Evolutionary conservation across 2,329 filamentous ascomycete species (phyloP).

Genomic region (Pseudogymnoascus sp.): DNA sequence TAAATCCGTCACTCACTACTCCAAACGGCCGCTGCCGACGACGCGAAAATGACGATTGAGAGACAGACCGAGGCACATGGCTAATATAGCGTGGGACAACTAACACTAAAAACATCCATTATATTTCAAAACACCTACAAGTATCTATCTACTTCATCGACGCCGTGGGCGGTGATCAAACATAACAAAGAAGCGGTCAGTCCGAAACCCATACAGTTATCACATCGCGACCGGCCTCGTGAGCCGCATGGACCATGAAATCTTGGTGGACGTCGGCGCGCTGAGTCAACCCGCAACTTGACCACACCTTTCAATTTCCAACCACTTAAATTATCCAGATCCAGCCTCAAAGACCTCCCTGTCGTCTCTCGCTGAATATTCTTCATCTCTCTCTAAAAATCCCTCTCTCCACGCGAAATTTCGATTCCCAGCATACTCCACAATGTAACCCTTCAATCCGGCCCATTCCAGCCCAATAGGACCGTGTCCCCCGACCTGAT

Average conservation of each 20-base stretch:
- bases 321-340: neutral
- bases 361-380: neutral
- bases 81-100: neutral
- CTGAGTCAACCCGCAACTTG: neutral
- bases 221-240: neutral
- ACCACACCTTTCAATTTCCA: neutral
- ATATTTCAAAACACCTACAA: neutral
- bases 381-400: neutral
- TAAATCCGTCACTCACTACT: neutral
- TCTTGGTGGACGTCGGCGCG: neutral
- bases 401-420: neutral
- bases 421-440: neutral
- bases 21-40: neutral
- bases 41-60: neutral
- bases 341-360: neutral
- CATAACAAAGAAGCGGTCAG: conserved; percentile 3
- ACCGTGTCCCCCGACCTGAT: neutral
- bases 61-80: neutral
- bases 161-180: neutral
- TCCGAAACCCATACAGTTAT: neutral
- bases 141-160: neutral
- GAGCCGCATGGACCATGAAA: neutral
- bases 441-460: conserved; percentile 3
- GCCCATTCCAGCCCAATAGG: neutral
- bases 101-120: neutral